Percentiles rank a stretch among this genome's conserved stretches.
phyloP scores from a whole-genome alignment of 73 alveolate genomes.

The Tetrahymena borealis region DNA sequence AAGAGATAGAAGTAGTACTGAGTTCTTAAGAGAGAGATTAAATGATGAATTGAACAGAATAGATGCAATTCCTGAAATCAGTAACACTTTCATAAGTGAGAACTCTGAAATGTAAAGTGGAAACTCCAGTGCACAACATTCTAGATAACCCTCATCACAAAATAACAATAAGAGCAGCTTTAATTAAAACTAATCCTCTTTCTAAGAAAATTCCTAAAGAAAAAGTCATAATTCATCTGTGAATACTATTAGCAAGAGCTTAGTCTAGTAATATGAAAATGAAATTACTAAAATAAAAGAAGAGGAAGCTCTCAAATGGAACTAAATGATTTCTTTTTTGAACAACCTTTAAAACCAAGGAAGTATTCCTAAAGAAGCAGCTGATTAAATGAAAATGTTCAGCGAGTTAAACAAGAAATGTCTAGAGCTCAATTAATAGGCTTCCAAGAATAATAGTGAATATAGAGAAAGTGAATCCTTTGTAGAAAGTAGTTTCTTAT shows the following conservation, averaged over 20 bases:
- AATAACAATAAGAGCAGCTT: not conserved
- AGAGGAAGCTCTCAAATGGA: not conserved
- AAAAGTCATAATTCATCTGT: not conserved
- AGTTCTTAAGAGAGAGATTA: not conserved
- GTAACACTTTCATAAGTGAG: not conserved
- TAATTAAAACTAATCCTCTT: not conserved
- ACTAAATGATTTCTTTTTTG: not conserved
- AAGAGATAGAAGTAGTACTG: not conserved
- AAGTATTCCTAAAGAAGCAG: constrained; percentile 1
- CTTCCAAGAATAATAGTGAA: not conserved
- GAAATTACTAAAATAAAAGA: not conserved
- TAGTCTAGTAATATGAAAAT: not conserved
- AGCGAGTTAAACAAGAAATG: not conserved
- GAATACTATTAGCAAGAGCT: not conserved
- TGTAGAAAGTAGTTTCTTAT: not conserved
- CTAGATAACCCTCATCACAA: not conserved
- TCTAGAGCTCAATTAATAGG: not conserved
- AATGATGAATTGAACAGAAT: not conserved
- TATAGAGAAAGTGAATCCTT: not conserved
- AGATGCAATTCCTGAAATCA: not conserved
- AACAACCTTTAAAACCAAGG: not conserved
- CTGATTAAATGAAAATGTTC: not conserved
- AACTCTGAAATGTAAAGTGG: not conserved
- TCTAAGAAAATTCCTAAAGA: not conserved
- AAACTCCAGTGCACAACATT: not conserved